These are phyloP conservation scores for Rosa lucieae DNA, from an alignment of 306 rosid genomes.

Conservation along the genomic window DNA sequence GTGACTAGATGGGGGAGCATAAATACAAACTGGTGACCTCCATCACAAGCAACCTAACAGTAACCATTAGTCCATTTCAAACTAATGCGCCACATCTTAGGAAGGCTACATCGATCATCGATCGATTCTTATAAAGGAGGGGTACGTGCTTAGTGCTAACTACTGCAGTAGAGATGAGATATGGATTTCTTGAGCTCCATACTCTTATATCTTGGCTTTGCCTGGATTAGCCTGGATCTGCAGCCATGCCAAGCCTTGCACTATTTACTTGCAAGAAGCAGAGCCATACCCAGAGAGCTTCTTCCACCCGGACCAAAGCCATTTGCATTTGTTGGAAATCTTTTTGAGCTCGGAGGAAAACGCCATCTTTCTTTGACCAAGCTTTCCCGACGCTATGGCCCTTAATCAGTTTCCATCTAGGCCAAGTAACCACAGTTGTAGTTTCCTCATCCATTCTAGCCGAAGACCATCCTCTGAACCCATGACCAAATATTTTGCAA, in stretches of 20 bases:
- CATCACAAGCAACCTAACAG: neutral
- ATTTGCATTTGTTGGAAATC: slow-evolving; percentile 47
- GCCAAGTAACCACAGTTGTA: slow-evolving; percentile 33
- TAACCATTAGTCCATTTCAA: neutral
- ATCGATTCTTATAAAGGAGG: neutral
- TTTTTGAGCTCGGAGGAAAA: slow-evolving; percentile 32
- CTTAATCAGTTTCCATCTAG: slow-evolving; percentile 36
- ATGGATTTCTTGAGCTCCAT: neutral
- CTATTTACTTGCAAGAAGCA: neutral
- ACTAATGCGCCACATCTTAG: neutral
- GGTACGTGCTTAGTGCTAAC: neutral
- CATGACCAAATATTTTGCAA: slow-evolving; percentile 31
- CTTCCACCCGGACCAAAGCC: slow-evolving; percentile 58
- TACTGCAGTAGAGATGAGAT: neutral
- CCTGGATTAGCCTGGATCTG: slow-evolving; percentile 5
- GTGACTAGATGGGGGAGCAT: neutral
- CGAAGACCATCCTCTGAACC: slow-evolving; percentile 26
- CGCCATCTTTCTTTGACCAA: slow-evolving; percentile 41
- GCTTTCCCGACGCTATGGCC: slow-evolving; percentile 34
- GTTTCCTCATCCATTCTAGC: slow-evolving; percentile 33
- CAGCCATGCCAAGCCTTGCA: neutral
- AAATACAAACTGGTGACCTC: neutral
- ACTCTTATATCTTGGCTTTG: neutral
- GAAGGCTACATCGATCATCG: neutral
- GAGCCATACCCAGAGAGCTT: neutral